Base-by-base conservation (phyloP, 495 filamentous ascomycete genomes). In the Xylaria venustula region DNA sequence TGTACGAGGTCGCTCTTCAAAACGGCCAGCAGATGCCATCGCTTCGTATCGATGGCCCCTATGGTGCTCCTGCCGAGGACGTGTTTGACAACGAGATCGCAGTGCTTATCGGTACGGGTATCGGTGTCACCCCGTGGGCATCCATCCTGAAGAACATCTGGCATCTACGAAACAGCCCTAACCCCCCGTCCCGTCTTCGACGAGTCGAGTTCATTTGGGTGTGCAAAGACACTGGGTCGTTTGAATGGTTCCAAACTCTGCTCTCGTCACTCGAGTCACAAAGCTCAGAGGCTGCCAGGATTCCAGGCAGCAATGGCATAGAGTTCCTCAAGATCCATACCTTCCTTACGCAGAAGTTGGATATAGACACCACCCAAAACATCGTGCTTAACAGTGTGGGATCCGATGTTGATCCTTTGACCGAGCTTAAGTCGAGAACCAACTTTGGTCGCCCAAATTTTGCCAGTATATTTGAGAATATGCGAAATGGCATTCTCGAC, bases 151-250 rank as follows among this genome's bases (percentile, higher is more conserved):
- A 99, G 79, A 97, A 96, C 73, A 98, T 99, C 78, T 99, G 91
- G 90, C 92, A 99, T 69, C 81, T 93, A 61, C 91, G 94, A 37
- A 87, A 90, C 56, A 84, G 85, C 30, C 91, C 91, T 14, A 91
- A 96, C 73, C 88, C 90, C 26, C 92, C 93, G 0, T 86, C 84
- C 30, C 90, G 95, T 70, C 84, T 99, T 41, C 88, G 92, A 53
- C 88, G 94, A 73, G 93, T 99, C 17, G 94, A 99, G 73, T 98
- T 99, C 75, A 96, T 98, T 79, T 99, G 94, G 94, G 87, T 98
- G 56, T 98, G 95, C 83, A 95, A 89, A 72, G 93, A 98, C 67
- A 98, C 92, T 2, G 86, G 81, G 37, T 97, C 93, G 0, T 98
- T 98, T 71, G 94, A 98, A 77, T 98, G 94, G 94, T 98, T 98